phyloP scores from a whole-genome alignment of 1,139 yeast species.

The Lizanozyma gosingica region DNA sequence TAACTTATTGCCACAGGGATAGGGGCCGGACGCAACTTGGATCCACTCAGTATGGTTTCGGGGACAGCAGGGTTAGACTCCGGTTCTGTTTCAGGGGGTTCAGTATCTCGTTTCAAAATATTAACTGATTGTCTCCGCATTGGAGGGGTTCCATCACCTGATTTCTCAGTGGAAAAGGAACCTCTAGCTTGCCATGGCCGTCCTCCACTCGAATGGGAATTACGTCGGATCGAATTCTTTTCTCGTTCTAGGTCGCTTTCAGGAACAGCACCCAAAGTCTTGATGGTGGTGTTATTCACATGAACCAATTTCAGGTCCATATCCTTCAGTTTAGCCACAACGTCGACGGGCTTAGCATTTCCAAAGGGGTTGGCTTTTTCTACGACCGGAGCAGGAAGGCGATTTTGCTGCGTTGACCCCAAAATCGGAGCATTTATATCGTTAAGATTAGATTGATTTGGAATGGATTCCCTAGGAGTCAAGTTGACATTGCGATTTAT shows the following conservation, averaged over 20 bases:
- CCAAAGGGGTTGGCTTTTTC: constrained; percentile 38
- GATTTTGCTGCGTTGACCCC: constrained; percentile 1
- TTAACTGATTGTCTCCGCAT: constrained; percentile 9
- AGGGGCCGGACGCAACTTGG: not conserved
- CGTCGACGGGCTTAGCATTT: constrained; percentile 38
- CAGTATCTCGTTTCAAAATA: not conserved
- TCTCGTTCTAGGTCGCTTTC: constrained; percentile 3
- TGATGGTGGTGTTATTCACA: constrained; percentile 51
- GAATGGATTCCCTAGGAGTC: constrained; percentile 1
- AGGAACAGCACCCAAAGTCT: constrained; percentile 33
- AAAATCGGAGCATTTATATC: constrained; percentile 1
- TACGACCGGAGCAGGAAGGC: not conserved
- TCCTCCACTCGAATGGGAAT: constrained; percentile 6
- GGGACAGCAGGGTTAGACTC: not conserved
- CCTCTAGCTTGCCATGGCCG: constrained; percentile 10
- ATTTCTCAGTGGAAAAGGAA: constrained; percentile 8
- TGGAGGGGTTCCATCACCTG: constrained; percentile 7
- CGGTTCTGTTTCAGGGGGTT: not conserved
- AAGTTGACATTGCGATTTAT: constrained; percentile 1
- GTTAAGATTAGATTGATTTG: not conserved
- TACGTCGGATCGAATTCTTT: constrained; percentile 9
- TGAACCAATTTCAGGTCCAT: constrained; percentile 37
- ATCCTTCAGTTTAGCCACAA: constrained; percentile 30
- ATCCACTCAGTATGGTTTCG: not conserved
- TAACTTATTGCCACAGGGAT: not conserved